These are phyloP conservation scores for Balansia obtecta DNA, from an alignment of 2,329 filamentous ascomycete genomes.

Conservation along the genomic window DNA sequence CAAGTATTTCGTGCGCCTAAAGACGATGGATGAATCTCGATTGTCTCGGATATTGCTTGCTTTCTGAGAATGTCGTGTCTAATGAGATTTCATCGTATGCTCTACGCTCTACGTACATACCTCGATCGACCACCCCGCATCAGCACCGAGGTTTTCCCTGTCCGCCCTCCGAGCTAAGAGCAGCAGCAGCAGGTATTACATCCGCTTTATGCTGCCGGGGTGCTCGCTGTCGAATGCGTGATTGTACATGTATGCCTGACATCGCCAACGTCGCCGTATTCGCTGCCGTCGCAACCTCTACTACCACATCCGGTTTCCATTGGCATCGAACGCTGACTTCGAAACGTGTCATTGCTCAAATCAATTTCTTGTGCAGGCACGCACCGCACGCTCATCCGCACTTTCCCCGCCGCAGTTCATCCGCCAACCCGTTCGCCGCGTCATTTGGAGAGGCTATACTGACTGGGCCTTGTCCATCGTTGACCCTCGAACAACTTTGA, in stretches of 20 bases:
- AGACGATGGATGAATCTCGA: no score
- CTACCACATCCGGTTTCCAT: neutral
- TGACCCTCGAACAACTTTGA: neutral
- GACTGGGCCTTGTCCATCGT: constrained; percentile 2
- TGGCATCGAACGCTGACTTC: neutral
- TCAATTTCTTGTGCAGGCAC: constrained; percentile 2
- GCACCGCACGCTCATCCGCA: constrained; percentile 1
- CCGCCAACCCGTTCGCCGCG: constrained; percentile 3
- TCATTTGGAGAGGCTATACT: constrained; percentile 2
- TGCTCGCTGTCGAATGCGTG: neutral
- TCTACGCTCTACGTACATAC: neutral
- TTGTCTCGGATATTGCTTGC: no score
- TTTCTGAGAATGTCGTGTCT: no score
- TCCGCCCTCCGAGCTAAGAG: no score
- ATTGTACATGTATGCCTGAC: constrained; percentile 1
- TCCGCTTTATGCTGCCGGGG: neutral
- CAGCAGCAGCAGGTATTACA: no score
- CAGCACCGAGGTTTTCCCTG: constrained; percentile 3
- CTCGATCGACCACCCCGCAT: neutral
- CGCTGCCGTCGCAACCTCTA: neutral
- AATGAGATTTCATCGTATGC: no score
- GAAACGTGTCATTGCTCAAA: constrained; percentile 1
- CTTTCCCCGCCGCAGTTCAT: constrained; percentile 4
- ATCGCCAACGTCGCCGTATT: constrained; percentile 4
- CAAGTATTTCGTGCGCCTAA: no score